Base-by-base conservation (phyloP, 306 rosid species). In the Alnus glutinosa region DNA sequence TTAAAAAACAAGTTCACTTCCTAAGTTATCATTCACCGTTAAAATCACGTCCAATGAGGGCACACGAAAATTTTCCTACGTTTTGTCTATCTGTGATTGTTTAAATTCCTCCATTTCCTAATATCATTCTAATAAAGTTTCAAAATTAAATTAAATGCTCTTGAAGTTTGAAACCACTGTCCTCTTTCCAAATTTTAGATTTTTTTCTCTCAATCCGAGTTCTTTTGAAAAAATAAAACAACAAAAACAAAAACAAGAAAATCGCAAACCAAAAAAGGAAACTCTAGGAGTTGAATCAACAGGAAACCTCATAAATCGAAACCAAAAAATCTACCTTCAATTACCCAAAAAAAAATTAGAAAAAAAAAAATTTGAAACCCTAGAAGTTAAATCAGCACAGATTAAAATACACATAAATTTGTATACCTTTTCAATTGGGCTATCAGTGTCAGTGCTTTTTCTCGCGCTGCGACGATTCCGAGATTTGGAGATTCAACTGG, bases 271-370 rank as follows among this genome's bases (percentile, higher is more conserved):
- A 72, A 77, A 75, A 74, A 69, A 55, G 5, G 76, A 83, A 86
- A 84, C 89, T 88, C 86, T 86, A 86, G 73, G 57, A 66, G 77
- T 73, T 75, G 76, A 86, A 84, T 80, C 85, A 61, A 69, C 48
- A 32, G 14, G 76, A 84, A 88, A 71, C 30, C 18, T n/a, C 62
- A 47, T 75, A 75, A 54, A 52, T 39, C 11, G 10, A 23, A 81
- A 75, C 39, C 64, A 79, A 34, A 55, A 79, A 42, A 86, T 79
- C 64, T 68, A 55, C 55, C 70, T 34, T 42, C 50, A 75, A 50
- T 23, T 49, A 71, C 57, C 44, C 14, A 80, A 74, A 75, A 50
- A 55, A 81, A 69, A 84, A 84, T 73, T 70, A 18, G 47, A 44
- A 82, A 80, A 54, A 48, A 55, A 71, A 83, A 71, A 67, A 51